Conservation (phyloP, 371 early-diverging fungal species). For the Mucor plumbeus region DNA sequence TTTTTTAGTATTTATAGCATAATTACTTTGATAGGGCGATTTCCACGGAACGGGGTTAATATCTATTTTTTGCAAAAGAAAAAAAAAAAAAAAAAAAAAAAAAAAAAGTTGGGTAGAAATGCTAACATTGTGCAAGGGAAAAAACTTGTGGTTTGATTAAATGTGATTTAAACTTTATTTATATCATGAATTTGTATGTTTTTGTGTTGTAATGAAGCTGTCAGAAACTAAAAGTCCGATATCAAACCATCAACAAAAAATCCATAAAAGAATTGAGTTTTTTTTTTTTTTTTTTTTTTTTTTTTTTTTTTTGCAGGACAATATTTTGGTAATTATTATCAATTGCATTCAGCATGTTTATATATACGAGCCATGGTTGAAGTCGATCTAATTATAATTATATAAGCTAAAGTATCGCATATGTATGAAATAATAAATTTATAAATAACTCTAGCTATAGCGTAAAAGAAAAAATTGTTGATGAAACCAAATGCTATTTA, state of each 20-base stretch:
- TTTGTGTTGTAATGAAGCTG: background rate
- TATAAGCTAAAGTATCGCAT: no score
- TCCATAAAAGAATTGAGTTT: no score
- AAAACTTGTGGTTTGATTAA: background rate
- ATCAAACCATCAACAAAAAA: background rate
- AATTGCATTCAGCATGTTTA: background rate
- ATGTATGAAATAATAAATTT: no score
- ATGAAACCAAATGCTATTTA: no score
- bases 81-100: background rate
- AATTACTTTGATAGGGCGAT: background rate
- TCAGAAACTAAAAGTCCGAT: background rate
- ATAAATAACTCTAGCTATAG: no score
- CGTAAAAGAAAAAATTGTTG: no score
- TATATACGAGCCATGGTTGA: no score
- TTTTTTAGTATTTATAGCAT: slow-evolving; percentile 14
- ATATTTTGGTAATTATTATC: background rate
- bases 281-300: no score
- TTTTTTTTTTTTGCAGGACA: no score
- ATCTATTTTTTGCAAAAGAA: background rate
- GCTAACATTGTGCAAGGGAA: background rate
- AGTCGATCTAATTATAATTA: no score
- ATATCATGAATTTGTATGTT: background rate
- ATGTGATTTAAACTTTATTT: background rate
- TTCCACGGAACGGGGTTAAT: slow-evolving; percentile 12
- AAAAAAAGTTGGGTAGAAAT: slow-evolving; percentile 3